A percentile compares a stretch with the other conserved stretches of the same genome.
These are phyloP conservation scores for Microcyclospora pomicola DNA, from an alignment of 2,329 filamentous ascomycete species.

Conservation along the genomic window DNA sequence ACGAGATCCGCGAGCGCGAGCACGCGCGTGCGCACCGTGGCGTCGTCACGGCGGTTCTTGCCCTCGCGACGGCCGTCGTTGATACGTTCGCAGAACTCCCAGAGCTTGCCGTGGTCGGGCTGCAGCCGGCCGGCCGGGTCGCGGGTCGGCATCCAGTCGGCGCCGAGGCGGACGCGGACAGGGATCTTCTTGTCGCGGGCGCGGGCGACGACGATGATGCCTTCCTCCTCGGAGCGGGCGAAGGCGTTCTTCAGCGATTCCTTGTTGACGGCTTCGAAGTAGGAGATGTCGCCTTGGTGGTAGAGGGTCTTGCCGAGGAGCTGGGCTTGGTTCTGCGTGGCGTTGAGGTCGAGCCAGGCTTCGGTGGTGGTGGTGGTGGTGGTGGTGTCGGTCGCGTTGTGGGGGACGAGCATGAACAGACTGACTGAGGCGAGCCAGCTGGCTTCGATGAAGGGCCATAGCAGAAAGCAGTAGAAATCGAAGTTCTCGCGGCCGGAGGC, in stretches of 20 bases:
- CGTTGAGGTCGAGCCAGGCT: constrained; percentile 45
- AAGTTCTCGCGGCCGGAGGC: constrained; percentile 78
- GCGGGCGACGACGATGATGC: constrained; percentile 65
- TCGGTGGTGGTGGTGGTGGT: constrained; percentile 3
- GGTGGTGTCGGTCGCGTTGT: constrained; percentile 20
- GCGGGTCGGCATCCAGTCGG: constrained; percentile 43
- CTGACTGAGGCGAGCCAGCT: constrained; percentile 84
- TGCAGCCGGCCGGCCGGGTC: constrained; percentile 49
- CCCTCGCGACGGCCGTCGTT: constrained; percentile 71
- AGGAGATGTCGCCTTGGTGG: constrained; percentile 90
- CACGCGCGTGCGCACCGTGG: constrained; percentile 73
- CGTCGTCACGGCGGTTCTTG: constrained; percentile 89
- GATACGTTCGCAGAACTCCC: constrained; percentile 86
- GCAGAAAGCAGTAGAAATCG: constrained; percentile 96
- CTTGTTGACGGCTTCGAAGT: constrained; percentile 97
- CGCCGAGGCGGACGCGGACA: constrained; percentile 51
- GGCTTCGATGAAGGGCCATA: constrained; percentile 96
- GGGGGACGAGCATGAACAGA: constrained; percentile 73
- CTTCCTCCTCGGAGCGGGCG: constrained; percentile 75
- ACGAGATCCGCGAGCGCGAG: constrained; percentile 61
- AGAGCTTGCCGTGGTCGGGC: constrained; percentile 57
- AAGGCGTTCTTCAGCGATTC: constrained; percentile 94
- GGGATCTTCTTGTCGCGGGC: constrained; percentile 47
- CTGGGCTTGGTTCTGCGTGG: constrained; percentile 52
- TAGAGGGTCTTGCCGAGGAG: constrained; percentile 91